Conservation (phyloP, 2,329 filamentous ascomycete species). For the Aureobasidium sp. region DNA sequence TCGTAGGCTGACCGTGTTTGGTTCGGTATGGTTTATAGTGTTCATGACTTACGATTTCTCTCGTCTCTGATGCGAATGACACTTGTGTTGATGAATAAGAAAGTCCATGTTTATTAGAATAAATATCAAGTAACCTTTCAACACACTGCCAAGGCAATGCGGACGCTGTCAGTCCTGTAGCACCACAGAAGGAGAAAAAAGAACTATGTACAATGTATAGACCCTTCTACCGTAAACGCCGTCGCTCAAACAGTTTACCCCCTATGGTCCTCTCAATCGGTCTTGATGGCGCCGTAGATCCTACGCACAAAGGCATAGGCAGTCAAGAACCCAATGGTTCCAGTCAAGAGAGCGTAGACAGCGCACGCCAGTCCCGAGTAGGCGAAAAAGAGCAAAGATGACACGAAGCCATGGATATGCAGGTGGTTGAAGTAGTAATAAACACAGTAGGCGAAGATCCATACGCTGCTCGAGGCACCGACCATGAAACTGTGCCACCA, state of each 20-base stretch:
- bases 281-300: slow-evolving; percentile 54
- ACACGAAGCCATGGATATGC: slow-evolving; percentile 72
- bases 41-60: background rate
- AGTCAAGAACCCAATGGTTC: slow-evolving; percentile 76
- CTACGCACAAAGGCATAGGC: slow-evolving; percentile 76
- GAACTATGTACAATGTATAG: background rate
- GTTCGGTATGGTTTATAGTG: background rate
- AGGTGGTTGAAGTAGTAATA: slow-evolving; percentile 80
- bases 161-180: background rate
- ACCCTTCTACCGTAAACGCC: background rate
- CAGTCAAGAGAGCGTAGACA: slow-evolving; percentile 72
- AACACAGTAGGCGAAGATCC: slow-evolving; percentile 73
- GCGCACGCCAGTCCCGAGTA: slow-evolving; percentile 76
- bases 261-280: slow-evolving; percentile 20
- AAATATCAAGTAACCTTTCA: background rate
- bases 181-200: background rate
- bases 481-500: slow-evolving; percentile 86
- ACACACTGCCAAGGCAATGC: too few species aligned
- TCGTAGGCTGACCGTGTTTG: background rate
- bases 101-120: background rate
- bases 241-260: background rate
- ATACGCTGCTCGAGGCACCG: slow-evolving; percentile 65
- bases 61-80: too few species aligned
- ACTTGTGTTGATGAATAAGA: too few species aligned
- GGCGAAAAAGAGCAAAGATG: slow-evolving; percentile 72